Percentiles rank a stretch among this genome's conserved stretches.
phyloP scores from a whole-genome alignment of 1,284 basidiomycete species.

The Termitomyces sp. region DNA sequence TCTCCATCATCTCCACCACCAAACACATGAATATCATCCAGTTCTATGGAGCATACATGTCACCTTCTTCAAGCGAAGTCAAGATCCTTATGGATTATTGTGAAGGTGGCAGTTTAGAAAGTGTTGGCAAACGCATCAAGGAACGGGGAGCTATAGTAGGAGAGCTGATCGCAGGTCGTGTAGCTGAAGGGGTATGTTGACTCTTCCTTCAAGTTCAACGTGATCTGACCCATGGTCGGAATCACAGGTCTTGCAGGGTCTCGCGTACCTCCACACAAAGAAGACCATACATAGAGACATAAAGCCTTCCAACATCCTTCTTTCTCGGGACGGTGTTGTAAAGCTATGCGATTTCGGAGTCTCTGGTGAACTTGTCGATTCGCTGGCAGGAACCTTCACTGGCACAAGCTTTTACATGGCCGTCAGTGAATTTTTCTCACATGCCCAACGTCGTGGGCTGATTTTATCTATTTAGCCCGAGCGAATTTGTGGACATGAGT shows the following conservation, averaged over 20 bases:
- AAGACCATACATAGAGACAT: slow-evolving; percentile 97
- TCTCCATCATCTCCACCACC: slow-evolving; percentile 84
- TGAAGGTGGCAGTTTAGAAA: slow-evolving; percentile 87
- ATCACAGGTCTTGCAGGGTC: slow-evolving; percentile 77
- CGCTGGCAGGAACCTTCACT: slow-evolving; percentile 91
- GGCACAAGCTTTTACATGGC: slow-evolving; percentile 99
- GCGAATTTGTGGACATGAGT: slow-evolving; percentile 83
- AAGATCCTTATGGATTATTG: slow-evolving; percentile 95
- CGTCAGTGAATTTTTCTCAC: slow-evolving; percentile 44
- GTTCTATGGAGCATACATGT: slow-evolving; percentile 95
- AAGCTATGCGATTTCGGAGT: slow-evolving; percentile 97
- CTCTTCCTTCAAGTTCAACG: slow-evolving; percentile 1
- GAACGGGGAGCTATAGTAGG: slow-evolving; percentile 78
- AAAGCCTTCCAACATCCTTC: slow-evolving; percentile 93
- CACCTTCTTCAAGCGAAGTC: slow-evolving; percentile 87
- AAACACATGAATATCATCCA: slow-evolving; percentile 86
- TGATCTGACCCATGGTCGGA: slow-evolving; percentile 5
- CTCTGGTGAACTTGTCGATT: slow-evolving; percentile 90
- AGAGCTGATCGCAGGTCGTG: slow-evolving; percentile 88
- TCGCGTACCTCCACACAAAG: slow-evolving; percentile 87
- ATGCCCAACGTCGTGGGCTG: slow-evolving; percentile 5
- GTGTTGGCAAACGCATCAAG: slow-evolving; percentile 82
- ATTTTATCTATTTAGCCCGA: slow-evolving; percentile 62
- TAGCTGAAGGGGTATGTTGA: slow-evolving; percentile 78
- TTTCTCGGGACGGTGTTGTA: slow-evolving; percentile 82